Conservation (phyloP, 768 basidiomycete genomes). For the Amanita rubescens region DNA sequence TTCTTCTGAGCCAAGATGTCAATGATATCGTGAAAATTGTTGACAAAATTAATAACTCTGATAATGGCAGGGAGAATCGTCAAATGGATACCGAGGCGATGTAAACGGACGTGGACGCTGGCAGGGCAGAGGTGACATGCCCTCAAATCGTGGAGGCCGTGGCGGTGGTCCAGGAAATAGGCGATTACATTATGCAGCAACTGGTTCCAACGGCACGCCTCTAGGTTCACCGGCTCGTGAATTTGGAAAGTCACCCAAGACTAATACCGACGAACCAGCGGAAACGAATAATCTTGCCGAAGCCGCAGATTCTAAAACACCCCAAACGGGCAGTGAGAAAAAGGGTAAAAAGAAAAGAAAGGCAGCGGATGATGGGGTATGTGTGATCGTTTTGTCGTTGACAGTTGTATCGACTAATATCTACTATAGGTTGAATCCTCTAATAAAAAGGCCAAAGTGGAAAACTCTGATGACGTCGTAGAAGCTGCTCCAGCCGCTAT, state of each 20-base stretch:
- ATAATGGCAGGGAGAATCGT: neutral
- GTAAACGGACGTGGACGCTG: constrained; percentile 10
- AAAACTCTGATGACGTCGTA: constrained; percentile 9
- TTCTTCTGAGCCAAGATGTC: neutral
- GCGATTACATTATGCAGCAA: constrained; percentile 23
- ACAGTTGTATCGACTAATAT: neutral
- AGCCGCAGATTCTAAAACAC: constrained; percentile 7
- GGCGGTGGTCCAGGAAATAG: constrained; percentile 25
- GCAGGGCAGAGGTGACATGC: constrained; percentile 16
- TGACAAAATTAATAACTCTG: neutral
- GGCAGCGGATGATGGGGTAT: constrained; percentile 10
- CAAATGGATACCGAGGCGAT: neutral
- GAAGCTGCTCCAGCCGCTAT: constrained; percentile 9
- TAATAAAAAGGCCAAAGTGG: constrained; percentile 15
- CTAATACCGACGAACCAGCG: constrained; percentile 24
- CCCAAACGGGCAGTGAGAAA: constrained; percentile 13
- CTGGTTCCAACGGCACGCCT: constrained; percentile 68
- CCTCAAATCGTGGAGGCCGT: constrained; percentile 20
- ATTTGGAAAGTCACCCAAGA: constrained; percentile 17
- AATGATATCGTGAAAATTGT: neutral
- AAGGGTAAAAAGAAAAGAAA: constrained; percentile 16
- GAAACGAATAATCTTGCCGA: constrained; percentile 11
- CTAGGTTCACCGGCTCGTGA: constrained; percentile 51
- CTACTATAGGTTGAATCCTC: neutral
- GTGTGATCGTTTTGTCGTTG: neutral